Evolutionary conservation across 495 filamentous ascomycete species (phyloP), one percentile per base, ranked within the genome.

Genomic region (Polyplosphaeria fusca): DNA sequence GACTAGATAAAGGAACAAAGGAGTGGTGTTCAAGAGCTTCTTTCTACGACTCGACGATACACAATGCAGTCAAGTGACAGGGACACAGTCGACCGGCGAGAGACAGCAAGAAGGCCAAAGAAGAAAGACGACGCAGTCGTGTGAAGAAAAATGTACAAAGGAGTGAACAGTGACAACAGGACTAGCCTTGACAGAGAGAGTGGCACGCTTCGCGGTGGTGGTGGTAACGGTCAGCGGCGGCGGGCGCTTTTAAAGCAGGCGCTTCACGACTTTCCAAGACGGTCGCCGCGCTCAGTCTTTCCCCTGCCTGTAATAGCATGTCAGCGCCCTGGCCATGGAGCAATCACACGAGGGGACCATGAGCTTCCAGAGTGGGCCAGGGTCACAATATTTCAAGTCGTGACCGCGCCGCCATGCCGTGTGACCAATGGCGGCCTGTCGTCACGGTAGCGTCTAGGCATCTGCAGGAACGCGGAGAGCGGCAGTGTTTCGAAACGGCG

Each of bases 51-150:
- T 16, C 25, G 48, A 30, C 41, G 37, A 2, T 14, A 7, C 25
- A 41, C 46, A 51, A 40, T 44, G 35, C n/a, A 11, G 19, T 56
- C 30, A 22, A 37, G 18, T 47, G 24, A 40, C 39, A 19, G 39
- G 20, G 5, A 20, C 20, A 23, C 39, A 37, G 23, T 25, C 22
- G 20, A 49, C 18, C n/a, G 37, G 43, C 37, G 20, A 55, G 49
- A n/a, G 26, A 14, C 5, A 35, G 58, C 51, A 50, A 42, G 5
- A 32, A 38, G 20, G 44, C 2, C 19, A 42, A 50, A 50, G 28
- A 45, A 50, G 45, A 45, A 55, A 60, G 51, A 55, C 58, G 50
- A 43, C 32, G 51, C 58, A 24, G 58, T 52, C 51, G 55, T 55
- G 26, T 14, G 42, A 35, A 37, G 32, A 40, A n/a, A 47, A 18